Base-by-base conservation (phyloP, 305 asterid species). In the Rubia peregrina region DNA sequence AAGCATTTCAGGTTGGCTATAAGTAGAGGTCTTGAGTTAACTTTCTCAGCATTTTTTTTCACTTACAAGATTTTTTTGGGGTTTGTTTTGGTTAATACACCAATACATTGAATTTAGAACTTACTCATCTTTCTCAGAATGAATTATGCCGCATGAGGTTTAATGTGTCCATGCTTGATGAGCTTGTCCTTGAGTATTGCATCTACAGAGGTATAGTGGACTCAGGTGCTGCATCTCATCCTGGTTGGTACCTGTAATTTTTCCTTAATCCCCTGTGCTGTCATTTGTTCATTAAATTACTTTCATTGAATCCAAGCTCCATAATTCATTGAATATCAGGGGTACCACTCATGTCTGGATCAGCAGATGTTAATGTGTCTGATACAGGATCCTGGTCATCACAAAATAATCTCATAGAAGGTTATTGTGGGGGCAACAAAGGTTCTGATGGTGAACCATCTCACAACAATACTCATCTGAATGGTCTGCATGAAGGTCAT, bases 111-210 rank as follows among this genome's bases (percentile, higher is more conserved):
- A 61, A 61, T 55, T 65, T 55, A 65, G 70, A 78, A 48, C 74
- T 79, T 56, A 72, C 62, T 43, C 21, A 24, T 38, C 33, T 43
- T 17, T 66, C 68, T 69, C 97, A 94, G 98, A 94, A 94, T 77
- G 99, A 94, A 78, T 78, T 94, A 68, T 86, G 98, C 84, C 91
- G 96, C 75, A 89, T 85, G 95, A 87, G 84, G 76, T 68, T 91
- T 80, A 87, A 94, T 75, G 77, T 74, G 41, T 80, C 93, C 21
- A 68, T 87, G 73, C 87, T 94, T 80, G 99, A 94, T 80, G 97
- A 89, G 79, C 96, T 94, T 82, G 90, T 94, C 75, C 94, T 68
- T 7, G 99, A 94, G 83, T 91, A 91, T 76, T 94, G 99, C 78
- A 76, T 94, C 75, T 94, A 91, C 75, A 83, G 97, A 86, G 98